Evolutionary conservation across 2,329 filamentous ascomycete genomes (phyloP).

Genomic region (Myriangium duriaei): DNA sequence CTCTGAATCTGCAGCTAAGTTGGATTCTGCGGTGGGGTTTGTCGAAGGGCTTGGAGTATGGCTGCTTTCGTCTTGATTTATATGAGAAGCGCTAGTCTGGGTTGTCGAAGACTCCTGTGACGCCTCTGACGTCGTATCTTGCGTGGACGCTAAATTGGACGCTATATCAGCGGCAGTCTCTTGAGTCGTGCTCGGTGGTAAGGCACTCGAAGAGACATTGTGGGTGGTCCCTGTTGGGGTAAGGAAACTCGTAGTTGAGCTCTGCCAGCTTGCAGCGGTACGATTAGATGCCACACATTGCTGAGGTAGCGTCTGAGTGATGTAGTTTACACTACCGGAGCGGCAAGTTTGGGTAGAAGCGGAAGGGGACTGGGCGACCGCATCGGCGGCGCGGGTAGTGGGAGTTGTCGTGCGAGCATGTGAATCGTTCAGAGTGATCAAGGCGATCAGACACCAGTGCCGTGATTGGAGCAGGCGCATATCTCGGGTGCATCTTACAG

Average conservation of each 20-base stretch:
- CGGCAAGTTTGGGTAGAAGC: conserved; percentile 27
- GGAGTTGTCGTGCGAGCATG: background rate
- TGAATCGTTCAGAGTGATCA: conserved; percentile 3
- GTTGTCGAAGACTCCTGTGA: too few relatives aligned
- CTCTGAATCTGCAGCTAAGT: conserved; percentile 20
- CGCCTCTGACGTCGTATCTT: too few relatives aligned
- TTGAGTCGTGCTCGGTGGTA: too few relatives aligned
- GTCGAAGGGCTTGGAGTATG: background rate
- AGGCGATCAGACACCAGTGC: conserved; percentile 2
- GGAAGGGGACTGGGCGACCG: background rate
- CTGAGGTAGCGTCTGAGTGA: conserved; percentile 64
- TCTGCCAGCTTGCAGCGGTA: conserved; percentile 14
- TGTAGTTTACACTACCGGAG: conserved; percentile 62
- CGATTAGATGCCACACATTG: conserved; percentile 60
- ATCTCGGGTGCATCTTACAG: conserved; percentile 4
- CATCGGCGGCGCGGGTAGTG: background rate
- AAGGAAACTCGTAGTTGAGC: conserved; percentile 7
- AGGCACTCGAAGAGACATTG: too few relatives aligned
- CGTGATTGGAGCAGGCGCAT: conserved; percentile 1
- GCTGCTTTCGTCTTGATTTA: background rate
- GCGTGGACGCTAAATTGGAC: too few relatives aligned
- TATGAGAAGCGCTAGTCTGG: background rate
- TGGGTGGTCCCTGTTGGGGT: too few relatives aligned
- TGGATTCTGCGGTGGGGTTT: too few relatives aligned
- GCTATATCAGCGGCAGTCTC: too few relatives aligned